Conservation (phyloP, 495 filamentous ascomycete genomes). For the Letharia columbiana region DNA sequence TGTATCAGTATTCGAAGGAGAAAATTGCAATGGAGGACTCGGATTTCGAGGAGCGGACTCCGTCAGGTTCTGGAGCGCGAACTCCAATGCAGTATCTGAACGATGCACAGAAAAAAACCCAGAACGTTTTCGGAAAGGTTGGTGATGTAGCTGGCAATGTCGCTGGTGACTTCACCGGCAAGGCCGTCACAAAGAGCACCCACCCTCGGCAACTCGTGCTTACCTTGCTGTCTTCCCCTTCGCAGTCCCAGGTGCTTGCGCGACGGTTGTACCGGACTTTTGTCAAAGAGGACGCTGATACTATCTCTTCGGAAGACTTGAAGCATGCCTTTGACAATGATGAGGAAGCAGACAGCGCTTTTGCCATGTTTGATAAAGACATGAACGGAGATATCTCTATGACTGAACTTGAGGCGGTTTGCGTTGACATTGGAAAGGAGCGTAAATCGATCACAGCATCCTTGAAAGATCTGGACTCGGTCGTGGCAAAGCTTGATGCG, state of each 20-base stretch:
- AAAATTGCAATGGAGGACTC: slow-evolving; percentile 66
- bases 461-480: slow-evolving; percentile 89
- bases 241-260: slow-evolving; percentile 77
- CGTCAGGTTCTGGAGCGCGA: slow-evolving; percentile 46
- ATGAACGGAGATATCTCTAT: slow-evolving; percentile 96
- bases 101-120: slow-evolving; percentile 59
- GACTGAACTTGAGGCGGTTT: slow-evolving; percentile 88
- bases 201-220: slow-evolving; percentile 79
- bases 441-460: slow-evolving; percentile 92
- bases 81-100: slow-evolving; percentile 65
- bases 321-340: slow-evolving; percentile 70
- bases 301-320: slow-evolving; percentile 67
- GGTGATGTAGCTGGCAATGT: slow-evolving; percentile 84
- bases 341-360: slow-evolving; percentile 87
- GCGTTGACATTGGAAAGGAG: slow-evolving; percentile 90
- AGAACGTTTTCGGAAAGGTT: slow-evolving; percentile 64
- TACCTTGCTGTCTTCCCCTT: slow-evolving; percentile 61
- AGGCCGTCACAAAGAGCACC: slow-evolving; percentile 58
- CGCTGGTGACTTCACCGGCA: slow-evolving; percentile 91
- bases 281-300: slow-evolving; percentile 62
- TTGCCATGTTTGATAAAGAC: slow-evolving; percentile 90
- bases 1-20: slow-evolving; percentile 73
- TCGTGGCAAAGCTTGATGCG: slow-evolving; percentile 82
- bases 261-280: slow-evolving; percentile 90
- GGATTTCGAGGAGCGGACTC: slow-evolving; percentile 51